Conservation (phyloP, 257 asterid genomes). For the Nicotiana otophora region DNA sequence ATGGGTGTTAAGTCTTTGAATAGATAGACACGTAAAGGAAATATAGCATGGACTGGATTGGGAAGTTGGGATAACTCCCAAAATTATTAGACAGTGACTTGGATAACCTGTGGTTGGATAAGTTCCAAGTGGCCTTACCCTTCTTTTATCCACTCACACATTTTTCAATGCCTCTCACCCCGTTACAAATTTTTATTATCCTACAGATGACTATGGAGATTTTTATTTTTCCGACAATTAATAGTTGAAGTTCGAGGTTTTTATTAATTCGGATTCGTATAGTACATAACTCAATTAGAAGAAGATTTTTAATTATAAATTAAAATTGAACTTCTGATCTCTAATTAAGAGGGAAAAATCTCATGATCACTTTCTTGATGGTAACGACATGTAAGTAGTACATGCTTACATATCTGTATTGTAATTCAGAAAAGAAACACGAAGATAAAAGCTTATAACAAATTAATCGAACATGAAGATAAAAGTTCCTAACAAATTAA, state of each 20-base stretch:
- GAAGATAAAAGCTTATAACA: too few species aligned
- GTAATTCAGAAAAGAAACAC: too few species aligned
- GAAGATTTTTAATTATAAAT: too few species aligned
- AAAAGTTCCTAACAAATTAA: neutral
- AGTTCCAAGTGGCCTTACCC: neutral
- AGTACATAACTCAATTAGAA: neutral
- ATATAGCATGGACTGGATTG: neutral
- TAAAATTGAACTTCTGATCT: too few species aligned
- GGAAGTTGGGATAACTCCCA: neutral
- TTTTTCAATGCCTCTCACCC: neutral
- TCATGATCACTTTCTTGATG: too few species aligned
- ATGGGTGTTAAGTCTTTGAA: neutral
- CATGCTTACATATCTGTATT: too few species aligned
- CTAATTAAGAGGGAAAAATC: too few species aligned
- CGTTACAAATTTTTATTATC: too few species aligned
- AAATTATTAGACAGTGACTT: neutral
- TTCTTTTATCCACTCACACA: conserved; percentile 2
- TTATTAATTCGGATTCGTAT: too few species aligned
- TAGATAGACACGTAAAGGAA: neutral
- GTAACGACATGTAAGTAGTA: too few species aligned
- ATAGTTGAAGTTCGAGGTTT: neutral
- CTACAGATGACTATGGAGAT: too few species aligned
- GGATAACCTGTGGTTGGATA: neutral
- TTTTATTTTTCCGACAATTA: too few species aligned
- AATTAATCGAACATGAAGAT: neutral